Evolutionary conservation across 2,329 filamentous ascomycete genomes (phyloP).

Genomic region (Penicillium nordicum): DNA sequence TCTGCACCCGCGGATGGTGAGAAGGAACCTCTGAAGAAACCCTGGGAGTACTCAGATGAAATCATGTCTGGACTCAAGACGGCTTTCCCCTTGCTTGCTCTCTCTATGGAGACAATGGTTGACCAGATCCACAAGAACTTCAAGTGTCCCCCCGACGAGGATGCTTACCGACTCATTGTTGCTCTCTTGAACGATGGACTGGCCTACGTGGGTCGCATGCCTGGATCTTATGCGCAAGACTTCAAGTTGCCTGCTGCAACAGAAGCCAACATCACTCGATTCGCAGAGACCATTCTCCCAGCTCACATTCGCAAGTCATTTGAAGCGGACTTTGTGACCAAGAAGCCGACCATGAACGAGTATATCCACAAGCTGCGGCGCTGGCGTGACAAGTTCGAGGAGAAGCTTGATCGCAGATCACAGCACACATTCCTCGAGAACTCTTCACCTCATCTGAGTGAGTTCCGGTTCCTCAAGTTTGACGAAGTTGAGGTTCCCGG

Average conservation of each 20-base stretch:
- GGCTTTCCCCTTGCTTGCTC: conserved; percentile 87
- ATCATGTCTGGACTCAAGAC: conserved; percentile 95
- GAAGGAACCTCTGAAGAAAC: conserved; percentile 62
- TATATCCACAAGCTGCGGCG: conserved; percentile 95
- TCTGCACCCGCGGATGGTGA: conserved; percentile 28
- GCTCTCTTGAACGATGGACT: conserved; percentile 93
- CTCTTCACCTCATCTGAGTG: conserved; percentile 87
- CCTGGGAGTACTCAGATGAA: conserved; percentile 96
- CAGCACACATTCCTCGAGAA: conserved; percentile 72
- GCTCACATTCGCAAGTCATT: conserved; percentile 94
- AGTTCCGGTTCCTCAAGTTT: conserved; percentile 96
- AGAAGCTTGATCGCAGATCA: conserved; percentile 84
- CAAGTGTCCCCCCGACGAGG: conserved; percentile 97
- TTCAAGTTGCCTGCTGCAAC: conserved; percentile 86
- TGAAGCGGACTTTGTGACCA: conserved; percentile 91
- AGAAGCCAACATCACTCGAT: conserved; percentile 93
- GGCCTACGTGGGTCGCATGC: conserved; percentile 85
- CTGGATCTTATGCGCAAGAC: conserved; percentile 80
- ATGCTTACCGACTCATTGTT: conserved; percentile 96
- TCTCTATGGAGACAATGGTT: conserved; percentile 99
- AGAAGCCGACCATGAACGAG: conserved; percentile 96
- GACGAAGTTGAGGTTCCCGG: conserved; percentile 98
- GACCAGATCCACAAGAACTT: conserved; percentile 99
- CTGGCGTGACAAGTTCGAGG: conserved; percentile 97
- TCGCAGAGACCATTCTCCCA: conserved; percentile 93